Base-by-base conservation (phyloP, 768 basidiomycete genomes). In the Udeniomyces megalosporus region DNA sequence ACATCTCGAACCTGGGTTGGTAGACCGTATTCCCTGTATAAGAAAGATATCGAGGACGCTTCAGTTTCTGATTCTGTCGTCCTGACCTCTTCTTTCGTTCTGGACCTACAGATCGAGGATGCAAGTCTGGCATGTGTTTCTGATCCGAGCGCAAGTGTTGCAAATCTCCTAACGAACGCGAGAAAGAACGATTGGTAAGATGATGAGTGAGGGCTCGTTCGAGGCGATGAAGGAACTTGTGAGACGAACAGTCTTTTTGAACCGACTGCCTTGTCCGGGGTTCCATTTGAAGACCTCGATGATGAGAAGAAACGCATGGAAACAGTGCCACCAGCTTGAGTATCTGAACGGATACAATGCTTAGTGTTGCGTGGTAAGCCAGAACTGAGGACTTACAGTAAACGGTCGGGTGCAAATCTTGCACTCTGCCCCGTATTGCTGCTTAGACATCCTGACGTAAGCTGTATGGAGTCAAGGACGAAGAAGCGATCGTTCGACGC, bases 1-100 rank as follows among this genome's bases (percentile, higher is more conserved):
- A 92, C 95, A 72, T 99, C 95, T 57, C 95, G 80, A 11, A 97
- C 91, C 78, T 99, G 95, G 0, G 91, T 92, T 5, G 95, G 95
- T 24, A 99, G 76, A 29, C 88, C 88, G 68, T 91, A 99, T 72
- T 96, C 92, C 26, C 74, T 74, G 48, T n/a, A n/a, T n/a, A 22
- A 29, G n/a, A 10, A 26, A 7, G 32, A 15, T n/a, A 24, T 17
- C 28, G 12, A 32, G 29, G 5, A 28, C 29, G n/a, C n/a, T n/a
- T n/a, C n/a, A n/a, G n/a, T n/a, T n/a, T n/a, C n/a, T n/a, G n/a
- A n/a, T n/a, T n/a, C n/a, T n/a, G n/a, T n/a, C n/a, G n/a, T n/a
- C n/a, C n/a, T 42, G 38, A 42, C 17, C 38, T 17, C 17, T 42
- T 42, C 10, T 42, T 42, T 42, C n/a, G n/a, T n/a, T n/a, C n/a